Conservation (phyloP, 345 rosid species). For the Pistacia atlantica region DNA sequence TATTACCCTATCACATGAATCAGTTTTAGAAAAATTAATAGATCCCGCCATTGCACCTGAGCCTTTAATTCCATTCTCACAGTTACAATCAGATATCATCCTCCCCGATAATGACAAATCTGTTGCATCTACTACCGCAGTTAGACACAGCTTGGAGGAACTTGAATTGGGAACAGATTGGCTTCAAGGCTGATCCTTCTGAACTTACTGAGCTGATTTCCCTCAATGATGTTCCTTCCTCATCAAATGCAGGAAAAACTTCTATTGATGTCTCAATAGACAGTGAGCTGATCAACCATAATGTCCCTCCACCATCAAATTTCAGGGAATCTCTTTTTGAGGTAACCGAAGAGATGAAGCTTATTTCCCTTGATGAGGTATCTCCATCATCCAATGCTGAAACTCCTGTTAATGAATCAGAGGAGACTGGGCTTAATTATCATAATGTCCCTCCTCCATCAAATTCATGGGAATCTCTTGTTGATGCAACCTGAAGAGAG, state of each 20-base stretch:
- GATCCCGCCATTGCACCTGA: slow-evolving; percentile 36
- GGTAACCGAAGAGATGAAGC: slow-evolving; percentile 17
- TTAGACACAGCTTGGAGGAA: slow-evolving; percentile 42
- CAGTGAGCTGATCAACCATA: slow-evolving; percentile 21
- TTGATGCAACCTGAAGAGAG: slow-evolving; percentile 25
- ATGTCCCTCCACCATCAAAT: slow-evolving; percentile 15
- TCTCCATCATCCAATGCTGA: slow-evolving; percentile 30
- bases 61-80: slow-evolving; percentile 26
- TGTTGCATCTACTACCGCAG: slow-evolving; percentile 13
- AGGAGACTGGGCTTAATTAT: slow-evolving; percentile 29
- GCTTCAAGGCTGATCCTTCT: slow-evolving; percentile 22
- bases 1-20: slow-evolving; percentile 37
- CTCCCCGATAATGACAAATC: slow-evolving; percentile 18
- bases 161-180: slow-evolving; percentile 34
- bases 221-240: slow-evolving; percentile 34
- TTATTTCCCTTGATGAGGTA: slow-evolving; percentile 24
- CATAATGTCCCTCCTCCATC: slow-evolving; percentile 16
- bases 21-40: slow-evolving; percentile 43
- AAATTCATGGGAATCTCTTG: slow-evolving; percentile 10
- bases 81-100: slow-evolving; percentile 23
- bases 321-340: slow-evolving; percentile 16
- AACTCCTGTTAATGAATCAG: slow-evolving; percentile 23
- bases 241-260: slow-evolving; percentile 28
- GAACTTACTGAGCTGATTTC: slow-evolving; percentile 42
- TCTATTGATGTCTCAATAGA: slow-evolving; percentile 29